A percentile compares a stretch with the other conserved stretches of the same genome.
Conservation (phyloP, 371 early-diverging fungal species). For the Mortierella sp. region DNA sequence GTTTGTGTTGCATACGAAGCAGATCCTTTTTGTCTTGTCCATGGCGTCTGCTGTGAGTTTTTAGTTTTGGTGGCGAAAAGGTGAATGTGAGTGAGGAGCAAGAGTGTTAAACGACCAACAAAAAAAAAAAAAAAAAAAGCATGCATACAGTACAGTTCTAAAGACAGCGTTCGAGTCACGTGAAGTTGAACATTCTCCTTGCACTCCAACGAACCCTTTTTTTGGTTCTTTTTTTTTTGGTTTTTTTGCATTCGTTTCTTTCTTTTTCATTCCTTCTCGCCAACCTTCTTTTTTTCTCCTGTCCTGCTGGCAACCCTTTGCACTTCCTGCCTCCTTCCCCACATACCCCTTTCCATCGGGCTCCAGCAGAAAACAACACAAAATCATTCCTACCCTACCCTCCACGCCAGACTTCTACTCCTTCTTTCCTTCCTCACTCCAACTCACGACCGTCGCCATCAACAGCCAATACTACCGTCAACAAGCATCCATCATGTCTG, state of each 20-base stretch:
- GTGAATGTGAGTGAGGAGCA: background rate
- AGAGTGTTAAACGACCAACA: background rate
- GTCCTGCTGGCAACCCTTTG: background rate
- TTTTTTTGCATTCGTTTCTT: slow-evolving; percentile 1
- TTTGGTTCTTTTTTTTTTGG: background rate
- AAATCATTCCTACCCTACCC: background rate
- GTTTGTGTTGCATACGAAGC: slow-evolving; percentile 38
- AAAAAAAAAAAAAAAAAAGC: background rate
- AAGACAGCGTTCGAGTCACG: background rate
- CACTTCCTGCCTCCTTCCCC: background rate
- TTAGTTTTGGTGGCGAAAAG: background rate
- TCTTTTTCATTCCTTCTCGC: background rate
- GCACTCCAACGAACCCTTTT: slow-evolving; percentile 6
- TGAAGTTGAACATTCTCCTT: background rate
- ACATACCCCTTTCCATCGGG: slow-evolving; percentile 1
- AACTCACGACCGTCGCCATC: background rate
- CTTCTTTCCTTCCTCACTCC: background rate
- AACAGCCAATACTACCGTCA: slow-evolving; percentile 5
- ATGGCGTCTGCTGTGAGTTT: background rate
- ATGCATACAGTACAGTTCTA: background rate
- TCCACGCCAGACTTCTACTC: background rate
- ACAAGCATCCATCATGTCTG: slow-evolving; percentile 49
- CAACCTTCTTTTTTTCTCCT: background rate
- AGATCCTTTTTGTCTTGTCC: slow-evolving; percentile 56
- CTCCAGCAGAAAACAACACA: background rate